phyloP scores from a whole-genome alignment of 805 yeast species.

The Myxozyma kluyveri region DNA sequence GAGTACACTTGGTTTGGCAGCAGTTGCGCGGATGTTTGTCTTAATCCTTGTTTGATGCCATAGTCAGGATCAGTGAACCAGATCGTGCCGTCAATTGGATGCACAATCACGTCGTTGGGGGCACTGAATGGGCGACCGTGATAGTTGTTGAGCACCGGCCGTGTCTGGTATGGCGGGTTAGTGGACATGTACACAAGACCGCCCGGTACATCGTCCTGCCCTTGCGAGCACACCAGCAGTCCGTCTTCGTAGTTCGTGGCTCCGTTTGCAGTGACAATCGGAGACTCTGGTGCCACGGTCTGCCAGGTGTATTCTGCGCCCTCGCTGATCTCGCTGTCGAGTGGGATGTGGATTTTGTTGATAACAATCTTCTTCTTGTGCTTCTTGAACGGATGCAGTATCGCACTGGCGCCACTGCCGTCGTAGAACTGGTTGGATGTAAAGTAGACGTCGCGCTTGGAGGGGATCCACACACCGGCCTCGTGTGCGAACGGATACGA shows the following conservation, averaged over 20 bases:
- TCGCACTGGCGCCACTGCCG: neutral
- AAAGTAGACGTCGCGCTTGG: slow-evolving; percentile 33
- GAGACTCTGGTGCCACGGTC: slow-evolving; percentile 27
- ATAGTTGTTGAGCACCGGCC: slow-evolving; percentile 30
- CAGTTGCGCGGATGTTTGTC: neutral
- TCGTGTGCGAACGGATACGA: slow-evolving; percentile 35
- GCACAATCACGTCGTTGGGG: slow-evolving; percentile 34
- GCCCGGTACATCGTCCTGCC: slow-evolving; percentile 24
- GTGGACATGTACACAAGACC: slow-evolving; percentile 30
- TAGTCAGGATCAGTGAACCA: slow-evolving; percentile 38
- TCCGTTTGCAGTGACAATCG: slow-evolving; percentile 32
- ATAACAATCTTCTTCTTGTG: slow-evolving; percentile 6
- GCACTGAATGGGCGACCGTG: slow-evolving; percentile 36
- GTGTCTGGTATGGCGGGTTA: slow-evolving; percentile 27
- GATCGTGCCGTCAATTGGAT: slow-evolving; percentile 32
- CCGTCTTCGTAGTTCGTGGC: slow-evolving; percentile 33
- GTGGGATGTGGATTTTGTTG: slow-evolving; percentile 19
- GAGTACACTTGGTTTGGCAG: slow-evolving; percentile 43
- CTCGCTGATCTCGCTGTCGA: neutral
- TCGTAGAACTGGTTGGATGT: slow-evolving; percentile 34
- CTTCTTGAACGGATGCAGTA: neutral
- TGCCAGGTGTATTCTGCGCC: slow-evolving; percentile 28
- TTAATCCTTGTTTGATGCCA: slow-evolving; percentile 30
- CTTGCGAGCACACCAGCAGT: slow-evolving; percentile 34
- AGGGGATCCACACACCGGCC: slow-evolving; percentile 35